Evolutionary conservation across 306 rosid genomes (phyloP).

Genomic region (Begonia masoniana): DNA sequence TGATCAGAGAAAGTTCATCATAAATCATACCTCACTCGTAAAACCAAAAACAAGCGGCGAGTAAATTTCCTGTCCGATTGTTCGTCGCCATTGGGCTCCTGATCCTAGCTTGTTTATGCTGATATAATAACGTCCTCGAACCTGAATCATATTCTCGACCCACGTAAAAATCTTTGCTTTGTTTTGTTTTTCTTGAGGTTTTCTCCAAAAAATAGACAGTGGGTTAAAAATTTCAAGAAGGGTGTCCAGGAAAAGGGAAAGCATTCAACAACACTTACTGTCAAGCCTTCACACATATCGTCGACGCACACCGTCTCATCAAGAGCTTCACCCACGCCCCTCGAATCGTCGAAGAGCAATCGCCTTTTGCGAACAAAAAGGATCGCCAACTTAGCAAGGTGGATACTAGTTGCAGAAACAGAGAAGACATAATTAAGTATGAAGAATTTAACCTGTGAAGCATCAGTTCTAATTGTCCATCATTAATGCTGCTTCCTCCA

Average conservation of each 20-base stretch:
- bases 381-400: constrained; percentile 3
- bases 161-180: too few species aligned
- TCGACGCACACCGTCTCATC: constrained; percentile 55
- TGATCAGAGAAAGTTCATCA: background rate
- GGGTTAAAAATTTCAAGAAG: too few species aligned
- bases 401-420: too few species aligned
- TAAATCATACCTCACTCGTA: constrained; percentile 38
- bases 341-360: constrained; percentile 34
- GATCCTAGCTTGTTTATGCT: constrained; percentile 32
- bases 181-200: too few species aligned
- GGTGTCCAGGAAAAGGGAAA: too few species aligned
- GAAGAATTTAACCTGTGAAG: constrained; percentile 54
- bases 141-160: constrained; percentile 17
- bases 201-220: too few species aligned
- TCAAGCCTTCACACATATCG: constrained; percentile 21
- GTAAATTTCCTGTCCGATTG: constrained; percentile 65
- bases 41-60: constrained; percentile 59
- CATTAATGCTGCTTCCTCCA: constrained; percentile 72
- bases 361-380: constrained; percentile 38
- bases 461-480: constrained; percentile 84
- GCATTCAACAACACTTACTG: constrained; percentile 13
- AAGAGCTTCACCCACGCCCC: constrained; percentile 77
- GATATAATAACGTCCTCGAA: constrained; percentile 54
- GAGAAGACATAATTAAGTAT: too few species aligned
- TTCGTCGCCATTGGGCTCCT: constrained; percentile 67